Base-by-base conservation (phyloP, 73 alveolate species). In the Tetrahymena malaccensis region DNA sequence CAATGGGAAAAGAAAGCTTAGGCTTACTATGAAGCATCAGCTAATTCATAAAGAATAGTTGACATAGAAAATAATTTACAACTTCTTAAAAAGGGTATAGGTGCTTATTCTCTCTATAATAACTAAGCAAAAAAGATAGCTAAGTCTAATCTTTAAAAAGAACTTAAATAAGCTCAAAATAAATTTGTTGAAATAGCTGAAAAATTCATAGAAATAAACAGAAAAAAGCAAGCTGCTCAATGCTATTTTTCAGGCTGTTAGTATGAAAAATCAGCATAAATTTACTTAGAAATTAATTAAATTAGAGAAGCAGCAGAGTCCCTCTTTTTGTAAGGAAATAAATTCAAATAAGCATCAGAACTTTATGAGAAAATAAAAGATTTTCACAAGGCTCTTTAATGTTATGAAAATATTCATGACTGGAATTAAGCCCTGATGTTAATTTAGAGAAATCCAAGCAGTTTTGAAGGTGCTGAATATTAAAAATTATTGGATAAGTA, bases 1-100 rank as follows among this genome's bases (percentile, higher is more conserved):
- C 25, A 96, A 17, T 94, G 95, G 21, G 96, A 35, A 40, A 38
- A 83, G 34, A 94, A 97, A 31, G 89, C 89, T 34, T 70, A 70
- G 31, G 89, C 89, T 3, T 70, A 70, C 31, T 70, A 27, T 70
- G 89, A 70, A 31, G 89, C 89, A 27, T 70, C 89, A n/a, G 37
- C 89, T 12, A 70, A 70, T 31, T 70, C 89, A 27, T 12, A 70
- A 70, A 11, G 17, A 27, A 70, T 70, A 19, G 89, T n/a, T 22
- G 34, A 70, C 4, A 70, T 70, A 2, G 89, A 70, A 70, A 70
- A 70, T 11, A 70, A 70, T n/a, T 22, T 70, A 0, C 25, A n/a
- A n/a, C 89, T 70, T n/a, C 89, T 70, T 70, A 70, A 70, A 70
- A 70, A 70, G 12, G 89, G 40, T n/a, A 70, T 70, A 19, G 89